Conservation (phyloP, 1,139 yeast genomes). For the Candida sp. region DNA sequence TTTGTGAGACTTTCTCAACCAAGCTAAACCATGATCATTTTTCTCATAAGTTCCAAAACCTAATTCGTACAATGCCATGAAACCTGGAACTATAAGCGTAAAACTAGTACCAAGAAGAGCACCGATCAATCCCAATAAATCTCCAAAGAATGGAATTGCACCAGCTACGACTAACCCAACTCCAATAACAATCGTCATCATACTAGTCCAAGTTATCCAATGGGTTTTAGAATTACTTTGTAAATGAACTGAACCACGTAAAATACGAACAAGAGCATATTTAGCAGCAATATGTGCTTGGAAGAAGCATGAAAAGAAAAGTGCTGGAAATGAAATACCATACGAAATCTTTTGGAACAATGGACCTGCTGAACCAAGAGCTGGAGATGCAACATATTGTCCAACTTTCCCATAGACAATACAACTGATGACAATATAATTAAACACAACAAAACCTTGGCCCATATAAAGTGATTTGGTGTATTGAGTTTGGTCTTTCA, state of each 20-base stretch:
- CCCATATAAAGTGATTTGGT: slow-evolving; percentile 8
- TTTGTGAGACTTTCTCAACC: slow-evolving; percentile 1
- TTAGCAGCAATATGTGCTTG: slow-evolving; percentile 12
- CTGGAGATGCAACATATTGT: slow-evolving; percentile 10
- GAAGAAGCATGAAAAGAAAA: slow-evolving; percentile 9
- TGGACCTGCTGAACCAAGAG: slow-evolving; percentile 11
- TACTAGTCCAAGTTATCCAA: slow-evolving; percentile 9
- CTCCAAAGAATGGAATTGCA: slow-evolving; percentile 11
- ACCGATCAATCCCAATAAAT: slow-evolving; percentile 4
- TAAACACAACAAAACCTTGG: slow-evolving; percentile 9
- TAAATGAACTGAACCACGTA: slow-evolving; percentile 8
- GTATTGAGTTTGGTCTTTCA: slow-evolving; percentile 9
- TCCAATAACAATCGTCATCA: slow-evolving; percentile 9
- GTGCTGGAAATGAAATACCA: slow-evolving; percentile 9
- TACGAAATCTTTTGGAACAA: slow-evolving; percentile 8
- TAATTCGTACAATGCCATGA: slow-evolving; percentile 8
- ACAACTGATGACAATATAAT: slow-evolving; percentile 7
- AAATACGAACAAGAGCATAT: slow-evolving; percentile 10
- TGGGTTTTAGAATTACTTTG: slow-evolving; percentile 10
- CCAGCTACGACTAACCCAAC: slow-evolving; percentile 11
- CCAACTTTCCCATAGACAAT: slow-evolving; percentile 11
- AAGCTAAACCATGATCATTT: not conserved
- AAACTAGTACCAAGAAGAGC: slow-evolving; percentile 9
- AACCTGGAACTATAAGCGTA: slow-evolving; percentile 10
- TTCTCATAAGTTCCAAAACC: not conserved